Percentiles rank a stretch among this genome's conserved stretches.
phyloP scores from a whole-genome alignment of 257 asterid genomes.

The Solanum pinnatisectum region DNA sequence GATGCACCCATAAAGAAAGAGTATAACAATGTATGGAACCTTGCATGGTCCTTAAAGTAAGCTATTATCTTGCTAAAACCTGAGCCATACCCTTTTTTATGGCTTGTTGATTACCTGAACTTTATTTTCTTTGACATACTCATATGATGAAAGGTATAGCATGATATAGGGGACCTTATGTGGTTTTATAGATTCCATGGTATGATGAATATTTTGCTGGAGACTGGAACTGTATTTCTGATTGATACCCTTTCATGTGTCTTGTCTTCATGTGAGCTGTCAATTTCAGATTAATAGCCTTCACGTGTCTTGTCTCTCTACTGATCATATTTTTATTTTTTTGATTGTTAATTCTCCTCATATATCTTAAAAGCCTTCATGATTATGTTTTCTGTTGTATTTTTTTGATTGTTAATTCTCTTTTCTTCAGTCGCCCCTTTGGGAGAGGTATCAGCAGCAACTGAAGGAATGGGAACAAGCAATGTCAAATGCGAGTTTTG shows the following conservation, averaged over 20 bases:
- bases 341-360: background rate
- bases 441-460: constrained; percentile 86
- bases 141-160: background rate
- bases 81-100: background rate
- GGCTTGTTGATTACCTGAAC: background rate
- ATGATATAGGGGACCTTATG: background rate
- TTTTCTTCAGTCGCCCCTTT: constrained; percentile 75
- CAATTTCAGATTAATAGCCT: background rate
- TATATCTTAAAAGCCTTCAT: background rate
- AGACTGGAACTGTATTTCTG: background rate
- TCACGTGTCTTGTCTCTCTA: background rate
- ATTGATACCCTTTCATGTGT: background rate
- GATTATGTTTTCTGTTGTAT: background rate
- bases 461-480: constrained; percentile 77
- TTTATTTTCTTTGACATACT: background rate
- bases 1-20: background rate
- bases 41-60: background rate
- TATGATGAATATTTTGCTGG: background rate
- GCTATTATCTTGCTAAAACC: background rate
- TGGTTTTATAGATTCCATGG: background rate
- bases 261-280: background rate
- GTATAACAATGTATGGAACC: background rate
- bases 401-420: background rate
- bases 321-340: background rate
- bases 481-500: constrained; percentile 37